Base-by-base conservation (phyloP, 352 stramenopile genomes). In the Globisporangium nunn region DNA sequence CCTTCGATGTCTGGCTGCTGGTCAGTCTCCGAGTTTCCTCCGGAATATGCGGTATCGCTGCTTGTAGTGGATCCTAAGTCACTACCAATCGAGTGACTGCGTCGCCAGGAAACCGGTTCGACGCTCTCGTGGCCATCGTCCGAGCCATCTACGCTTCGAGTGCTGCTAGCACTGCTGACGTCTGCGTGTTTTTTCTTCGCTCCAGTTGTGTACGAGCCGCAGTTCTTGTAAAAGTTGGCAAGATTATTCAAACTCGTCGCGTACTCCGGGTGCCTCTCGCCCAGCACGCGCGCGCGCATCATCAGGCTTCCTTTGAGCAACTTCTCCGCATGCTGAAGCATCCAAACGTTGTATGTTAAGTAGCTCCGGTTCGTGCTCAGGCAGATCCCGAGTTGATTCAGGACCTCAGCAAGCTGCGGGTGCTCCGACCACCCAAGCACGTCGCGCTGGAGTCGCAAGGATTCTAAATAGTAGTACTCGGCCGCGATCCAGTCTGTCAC, bases 201-300 rank as follows among this genome's bases (percentile, higher is more conserved):
- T 31, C 37, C 12, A 35, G 17, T 3, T n/a, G 55, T 58, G 28
- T 64, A 58, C 37, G 69, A 37, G 11, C 65, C 65, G 23, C 63
- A 91, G 57, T 87, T 82, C 54, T 88, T 88, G 69, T 93, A 93
- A 52, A 93, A 93, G 50, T 93, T 93, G 39, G 78, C 83, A 17
- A 93, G 63, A 48, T 91, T 93, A 62, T 93, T 93, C 40, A 93
- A 54, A 57, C 80, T 91, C 10, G 83, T 88, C 11, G 83, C 83
- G 57, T 89, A 93, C 58, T 93, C 83, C 0, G 81, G 77, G 37
- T 93, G 83, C 18, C 75, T 77, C 30, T 85, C 78, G 39, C 81
- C 83, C 23, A 91, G 62, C 15, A 93, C 83, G 2, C 81, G 75
- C 57, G 73, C 76, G 15, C 83, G 80, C 73, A 93, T 90, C 33